Base-by-base conservation (phyloP, 2,329 filamentous ascomycete genomes). In the Trichoderma aggressivum region DNA sequence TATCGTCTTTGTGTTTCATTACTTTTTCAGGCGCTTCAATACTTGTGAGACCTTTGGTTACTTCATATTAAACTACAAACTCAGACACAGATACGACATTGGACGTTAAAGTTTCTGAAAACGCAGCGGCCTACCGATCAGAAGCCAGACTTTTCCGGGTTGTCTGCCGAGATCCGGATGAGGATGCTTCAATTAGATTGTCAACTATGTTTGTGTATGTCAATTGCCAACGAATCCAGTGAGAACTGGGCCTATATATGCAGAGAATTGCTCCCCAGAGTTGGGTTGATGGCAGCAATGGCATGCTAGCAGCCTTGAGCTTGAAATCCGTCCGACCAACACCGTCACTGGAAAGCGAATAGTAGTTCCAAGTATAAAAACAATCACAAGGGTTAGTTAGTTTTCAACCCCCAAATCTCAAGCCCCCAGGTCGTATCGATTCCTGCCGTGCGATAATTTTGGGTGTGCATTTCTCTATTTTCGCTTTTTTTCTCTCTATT, bases 1-100 rank as follows among this genome's bases (percentile, higher is more conserved):
- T 12, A 2, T 21, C n/a, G 0, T 47, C 43, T 21, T 0, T 0
- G 4, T 1, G 4, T 21, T 21, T 5, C 1, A 0, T n/a, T 0
- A 21, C n/a, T 16, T 47, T 50, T 50, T 21, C 10, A 50, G 10
- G 43, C 43, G 21, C n/a, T 47, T 47, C 1, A 21, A 3, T 2
- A 5, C n/a, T 8, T 21, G 11, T 5, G 2, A 21, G 3, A 11
- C 10, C 18, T 3, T 47, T 47, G 1, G 8, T 6, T 47, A 5
- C 43, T 12, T 47, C 43, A 21, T 5, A 47, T 21, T 21, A 18
- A 47, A 6, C 39, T 16, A 10, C n/a, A 47, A 11, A 10, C 43
- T 47, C 4, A 21, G 43, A n/a, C 8, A 21, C 10, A 1, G 18
- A 47, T 21, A 47, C 10, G 2, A 11, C 2, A 8, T 21, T 11